Base-by-base conservation (phyloP, 176 grass and related monocot species). In the Ensete ventricosum region DNA sequence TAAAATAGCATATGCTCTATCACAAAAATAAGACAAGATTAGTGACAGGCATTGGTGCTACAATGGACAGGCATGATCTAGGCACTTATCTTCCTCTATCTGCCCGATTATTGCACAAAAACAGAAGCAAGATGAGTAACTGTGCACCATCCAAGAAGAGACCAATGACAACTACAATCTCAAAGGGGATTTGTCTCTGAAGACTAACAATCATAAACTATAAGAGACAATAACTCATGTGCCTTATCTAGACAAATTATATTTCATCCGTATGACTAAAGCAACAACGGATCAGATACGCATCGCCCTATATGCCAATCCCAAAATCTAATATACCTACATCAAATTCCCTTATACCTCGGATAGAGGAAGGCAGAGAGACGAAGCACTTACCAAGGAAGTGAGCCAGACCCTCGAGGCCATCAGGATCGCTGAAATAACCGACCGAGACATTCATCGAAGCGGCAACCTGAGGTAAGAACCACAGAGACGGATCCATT, bases 1-100 rank as follows among this genome's bases (percentile, higher is more conserved):
- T 91, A 98, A 84, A 98, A 98, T 20, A 98, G 82, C 95, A 98
- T 98, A 82, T 98, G 95, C 76, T 98, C 95, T 91, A 78, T 26
- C 84, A 78, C 25, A 95, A 52, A 62, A 66, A n/a, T 77, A 85
- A 14, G 21, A 62, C 22, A 72, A 50, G 79, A 69, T 54, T 52
- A 19, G 16, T 51, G 17, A 20, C 22, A 29, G 29, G 29, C 3
- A 29, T 43, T 43, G 34, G 34, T 43, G 34, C 34, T 43, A 43
- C 34, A 43, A 43, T 5, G 34, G 34, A 43, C 34, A 43, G 5
- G 4, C 34, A 43, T 43, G 3, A 43, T 43, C 34, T 6, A 43
- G 34, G 34, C 34, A 43, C 34, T 43, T 43, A 43, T 43, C 34
- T 6, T 43, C 34, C 34, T 43, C 3, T 43, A 43, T 6, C 34